Evolutionary conservation across 208 protist genomes (phyloP).

Genomic region (Acanthamoeba castellanii): DNA sequence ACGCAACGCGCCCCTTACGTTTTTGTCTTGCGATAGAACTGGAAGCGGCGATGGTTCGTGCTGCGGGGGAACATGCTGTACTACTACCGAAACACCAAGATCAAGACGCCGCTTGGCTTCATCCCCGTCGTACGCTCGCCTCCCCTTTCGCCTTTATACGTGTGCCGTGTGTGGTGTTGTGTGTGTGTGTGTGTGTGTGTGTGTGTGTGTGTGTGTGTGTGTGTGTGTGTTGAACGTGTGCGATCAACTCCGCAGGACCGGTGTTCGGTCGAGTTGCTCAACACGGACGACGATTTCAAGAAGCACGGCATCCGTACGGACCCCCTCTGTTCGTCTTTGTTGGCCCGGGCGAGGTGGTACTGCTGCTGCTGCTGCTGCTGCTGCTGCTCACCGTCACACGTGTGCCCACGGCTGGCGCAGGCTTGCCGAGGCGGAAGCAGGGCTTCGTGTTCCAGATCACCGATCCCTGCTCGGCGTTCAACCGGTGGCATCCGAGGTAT

Average conservation of each 20-base stretch:
- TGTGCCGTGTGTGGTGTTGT: too few relatives aligned
- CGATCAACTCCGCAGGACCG: neutral
- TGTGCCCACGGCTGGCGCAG: neutral
- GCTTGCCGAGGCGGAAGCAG: neutral
- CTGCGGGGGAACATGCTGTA: slow-evolving; percentile 41
- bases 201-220: neutral
- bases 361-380: too few relatives aligned
- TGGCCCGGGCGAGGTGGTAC: neutral
- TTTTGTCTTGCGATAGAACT: neutral
- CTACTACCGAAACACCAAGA: slow-evolving; percentile 36
- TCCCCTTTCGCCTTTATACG: neutral
- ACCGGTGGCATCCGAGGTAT: slow-evolving; percentile 47
- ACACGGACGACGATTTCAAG: slow-evolving; percentile 37
- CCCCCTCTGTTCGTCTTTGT: neutral
- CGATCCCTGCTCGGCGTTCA: slow-evolving; percentile 52
- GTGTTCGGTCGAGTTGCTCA: slow-evolving; percentile 29
- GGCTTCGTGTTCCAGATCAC: slow-evolving; percentile 64
- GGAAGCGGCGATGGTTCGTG: slow-evolving; percentile 41
- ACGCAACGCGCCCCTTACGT: neutral
- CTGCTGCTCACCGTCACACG: neutral
- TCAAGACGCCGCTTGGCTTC: slow-evolving; percentile 31
- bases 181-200: neutral
- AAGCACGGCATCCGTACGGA: slow-evolving; percentile 39
- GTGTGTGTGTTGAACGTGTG: neutral
- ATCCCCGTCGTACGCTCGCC: neutral